Evolutionary conservation across 352 stramenopile species (phyloP).

Genomic region (Pythium inflatum): DNA sequence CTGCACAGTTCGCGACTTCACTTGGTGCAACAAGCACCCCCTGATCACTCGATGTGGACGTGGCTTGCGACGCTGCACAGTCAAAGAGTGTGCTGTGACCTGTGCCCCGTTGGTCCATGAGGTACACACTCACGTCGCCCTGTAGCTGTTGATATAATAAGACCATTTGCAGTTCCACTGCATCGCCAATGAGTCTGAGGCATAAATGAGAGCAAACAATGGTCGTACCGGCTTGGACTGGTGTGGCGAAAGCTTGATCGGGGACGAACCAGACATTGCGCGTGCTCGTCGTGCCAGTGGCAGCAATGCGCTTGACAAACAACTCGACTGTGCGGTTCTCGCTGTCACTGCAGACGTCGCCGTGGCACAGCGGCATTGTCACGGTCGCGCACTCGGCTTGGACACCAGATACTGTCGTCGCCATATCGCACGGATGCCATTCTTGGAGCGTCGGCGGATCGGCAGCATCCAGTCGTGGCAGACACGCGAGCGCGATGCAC

Average conservation of each 20-base stretch:
- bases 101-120: slow-evolving; percentile 38
- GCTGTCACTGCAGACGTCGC: slow-evolving; percentile 21
- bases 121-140: slow-evolving; percentile 32
- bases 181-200: background rate
- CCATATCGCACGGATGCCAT: slow-evolving; percentile 23
- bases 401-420: background rate
- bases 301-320: slow-evolving; percentile 34
- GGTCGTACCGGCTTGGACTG: slow-evolving; percentile 13
- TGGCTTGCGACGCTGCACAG: slow-evolving; percentile 27
- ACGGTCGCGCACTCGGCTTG: slow-evolving; percentile 28
- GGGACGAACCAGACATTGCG: slow-evolving; percentile 30
- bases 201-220: background rate
- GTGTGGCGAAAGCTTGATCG: slow-evolving; percentile 25
- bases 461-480: background rate
- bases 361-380: slow-evolving; percentile 32
- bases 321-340: slow-evolving; percentile 29
- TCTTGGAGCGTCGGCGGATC: slow-evolving; percentile 13
- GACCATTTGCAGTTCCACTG: slow-evolving; percentile 29
- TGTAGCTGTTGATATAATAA: slow-evolving; percentile 28
- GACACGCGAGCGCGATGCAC: background rate
- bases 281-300: slow-evolving; percentile 15
- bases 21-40: slow-evolving; percentile 13
- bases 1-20: slow-evolving; percentile 22
- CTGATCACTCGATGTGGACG: background rate
- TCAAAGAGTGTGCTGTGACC: slow-evolving; percentile 33